phyloP scores from a whole-genome alignment of 768 basidiomycete species.

The Tylopilus rubrobrunneus region DNA sequence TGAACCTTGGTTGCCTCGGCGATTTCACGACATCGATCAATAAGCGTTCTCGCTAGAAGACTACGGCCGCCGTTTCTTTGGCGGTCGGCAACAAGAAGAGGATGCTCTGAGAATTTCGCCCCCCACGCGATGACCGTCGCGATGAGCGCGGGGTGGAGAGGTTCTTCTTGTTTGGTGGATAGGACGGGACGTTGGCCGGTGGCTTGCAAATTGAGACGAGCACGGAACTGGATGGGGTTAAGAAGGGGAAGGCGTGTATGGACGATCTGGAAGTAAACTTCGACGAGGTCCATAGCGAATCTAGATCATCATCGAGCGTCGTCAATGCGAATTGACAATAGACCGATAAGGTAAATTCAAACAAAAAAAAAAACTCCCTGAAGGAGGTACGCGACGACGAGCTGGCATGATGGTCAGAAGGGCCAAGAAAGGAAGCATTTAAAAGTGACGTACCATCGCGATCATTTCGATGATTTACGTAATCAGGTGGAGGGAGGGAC shows the following conservation, averaged over 20 bases:
- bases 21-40: constrained; percentile 79
- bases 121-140: constrained; percentile 91
- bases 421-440: constrained; percentile 14
- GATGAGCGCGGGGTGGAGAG: constrained; percentile 68
- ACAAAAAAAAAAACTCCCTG: constrained; percentile 18
- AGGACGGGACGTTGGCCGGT: constrained; percentile 22
- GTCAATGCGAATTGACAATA: constrained; percentile 9
- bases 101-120: constrained; percentile 90
- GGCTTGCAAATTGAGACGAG: constrained; percentile 51
- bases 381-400: constrained; percentile 8
- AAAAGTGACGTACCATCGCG: constrained; percentile 23
- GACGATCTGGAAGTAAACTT: constrained; percentile 92
- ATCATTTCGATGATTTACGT: constrained; percentile 26
- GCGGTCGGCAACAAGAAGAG: constrained; percentile 75
- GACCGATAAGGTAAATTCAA: constrained; percentile 29
- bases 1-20: constrained; percentile 87
- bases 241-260: constrained; percentile 86
- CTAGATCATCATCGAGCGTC: constrained; percentile 37
- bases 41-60: constrained; percentile 68
- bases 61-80: constrained; percentile 68
- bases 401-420: constrained; percentile 20
- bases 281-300: constrained; percentile 88
- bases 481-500: constrained; percentile 39
- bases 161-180: constrained; percentile 34
- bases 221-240: constrained; percentile 78